Evolutionary conservation across 306 rosid genomes (phyloP).

Genomic region (Dalbergia cochinchinensis): DNA sequence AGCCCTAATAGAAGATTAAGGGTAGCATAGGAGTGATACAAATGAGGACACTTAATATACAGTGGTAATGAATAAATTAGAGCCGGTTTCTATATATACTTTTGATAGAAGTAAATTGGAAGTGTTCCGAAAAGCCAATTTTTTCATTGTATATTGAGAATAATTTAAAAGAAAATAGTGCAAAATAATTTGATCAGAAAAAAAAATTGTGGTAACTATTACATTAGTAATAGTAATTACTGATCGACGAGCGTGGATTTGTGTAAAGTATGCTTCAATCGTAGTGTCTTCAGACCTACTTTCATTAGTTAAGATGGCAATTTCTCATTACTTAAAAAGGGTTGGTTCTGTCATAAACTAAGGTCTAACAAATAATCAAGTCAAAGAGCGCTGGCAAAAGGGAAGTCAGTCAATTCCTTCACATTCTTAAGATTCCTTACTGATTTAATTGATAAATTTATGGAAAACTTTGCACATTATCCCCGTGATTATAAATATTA

Average conservation of each 20-base stretch:
- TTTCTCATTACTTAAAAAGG: constrained; percentile 2
- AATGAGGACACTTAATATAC: no score
- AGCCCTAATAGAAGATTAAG: no score
- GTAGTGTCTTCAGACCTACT: not conserved
- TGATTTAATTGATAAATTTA: no score
- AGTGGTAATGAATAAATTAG: no score
- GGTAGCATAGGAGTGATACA: no score
- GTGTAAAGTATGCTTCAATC: not conserved
- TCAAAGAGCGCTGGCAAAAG: constrained; percentile 18
- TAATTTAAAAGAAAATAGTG: no score
- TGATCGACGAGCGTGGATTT: not conserved
- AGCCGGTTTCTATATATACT: no score
- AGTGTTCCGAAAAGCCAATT: no score
- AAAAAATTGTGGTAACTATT: not conserved
- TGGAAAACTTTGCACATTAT: no score
- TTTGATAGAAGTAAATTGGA: no score
- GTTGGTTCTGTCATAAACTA: not conserved
- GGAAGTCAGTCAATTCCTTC: constrained; percentile 38
- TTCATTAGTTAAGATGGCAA: constrained; percentile 29
- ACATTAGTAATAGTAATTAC: not conserved
- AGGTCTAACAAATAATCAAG: constrained; percentile 27
- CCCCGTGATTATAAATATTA: no score
- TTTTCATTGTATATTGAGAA: no score
- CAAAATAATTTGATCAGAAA: not conserved
- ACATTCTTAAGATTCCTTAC: constrained; percentile 39